Conservation (phyloP, 2,329 filamentous ascomycete species). For the Cordyceps cateniannulata region DNA sequence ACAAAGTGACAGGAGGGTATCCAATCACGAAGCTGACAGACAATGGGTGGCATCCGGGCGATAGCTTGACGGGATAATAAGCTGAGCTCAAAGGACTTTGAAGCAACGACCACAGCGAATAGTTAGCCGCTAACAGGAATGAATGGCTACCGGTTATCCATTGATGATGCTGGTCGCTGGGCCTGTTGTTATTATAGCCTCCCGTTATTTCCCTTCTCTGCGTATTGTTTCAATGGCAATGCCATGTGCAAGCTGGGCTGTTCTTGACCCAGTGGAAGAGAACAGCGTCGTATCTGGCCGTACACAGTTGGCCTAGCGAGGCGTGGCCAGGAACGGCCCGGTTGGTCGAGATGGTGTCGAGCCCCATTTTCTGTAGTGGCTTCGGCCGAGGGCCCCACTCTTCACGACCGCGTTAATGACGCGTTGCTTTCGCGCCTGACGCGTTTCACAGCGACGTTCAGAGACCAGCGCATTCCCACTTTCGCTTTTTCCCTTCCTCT, state of each 20-base stretch:
- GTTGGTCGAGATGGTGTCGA: slow-evolving; percentile 6
- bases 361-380: slow-evolving; percentile 6
- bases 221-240: not conserved
- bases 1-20: not conserved
- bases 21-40: not conserved
- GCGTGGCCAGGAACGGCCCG: slow-evolving; percentile 8
- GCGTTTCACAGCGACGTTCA: slow-evolving; percentile 7
- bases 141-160: not conserved
- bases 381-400: not conserved
- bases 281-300: not conserved
- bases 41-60: no score
- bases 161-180: not conserved
- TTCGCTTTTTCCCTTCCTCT: not conserved
- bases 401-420: slow-evolving; percentile 8
- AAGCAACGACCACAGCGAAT: not conserved
- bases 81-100: not conserved
- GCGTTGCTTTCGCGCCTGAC: slow-evolving; percentile 11
- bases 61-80: not conserved
- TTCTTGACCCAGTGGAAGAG: not conserved
- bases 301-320: not conserved
- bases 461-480: not conserved
- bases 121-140: not conserved
- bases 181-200: not conserved
- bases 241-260: not conserved
- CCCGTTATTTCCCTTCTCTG: not conserved